These are phyloP conservation scores for Paramyrothecium sp. DNA, from an alignment of 2,329 filamentous ascomycete genomes.

Conservation along the genomic window DNA sequence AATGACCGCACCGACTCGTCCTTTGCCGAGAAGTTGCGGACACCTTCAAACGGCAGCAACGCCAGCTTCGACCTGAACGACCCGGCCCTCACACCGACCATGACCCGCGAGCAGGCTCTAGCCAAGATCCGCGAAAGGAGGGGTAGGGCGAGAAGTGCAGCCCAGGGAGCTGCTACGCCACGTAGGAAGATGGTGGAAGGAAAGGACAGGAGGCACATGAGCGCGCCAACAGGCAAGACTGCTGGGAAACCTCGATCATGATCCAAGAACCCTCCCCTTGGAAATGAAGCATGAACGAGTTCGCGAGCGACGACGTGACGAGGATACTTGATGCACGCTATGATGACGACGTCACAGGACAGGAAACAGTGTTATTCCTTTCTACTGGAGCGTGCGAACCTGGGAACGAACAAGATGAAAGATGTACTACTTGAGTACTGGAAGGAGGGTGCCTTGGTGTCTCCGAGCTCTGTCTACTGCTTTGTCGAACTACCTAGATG, in stretches of 20 bases:
- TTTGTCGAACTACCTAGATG: no score
- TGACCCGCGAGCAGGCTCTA: constrained; percentile 72
- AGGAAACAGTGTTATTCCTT: no score
- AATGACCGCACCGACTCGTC: constrained; percentile 33
- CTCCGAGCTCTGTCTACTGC: no score
- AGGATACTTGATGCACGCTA: not conserved
- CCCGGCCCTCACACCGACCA: constrained; percentile 61
- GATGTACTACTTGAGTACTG: no score
- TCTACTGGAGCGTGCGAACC: no score
- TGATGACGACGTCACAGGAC: not conserved
- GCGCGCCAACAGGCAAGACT: constrained; percentile 40
- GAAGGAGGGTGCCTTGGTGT: no score
- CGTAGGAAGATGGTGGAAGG: constrained; percentile 57
- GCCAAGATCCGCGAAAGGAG: constrained; percentile 72
- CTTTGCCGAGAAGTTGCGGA: constrained; percentile 44
- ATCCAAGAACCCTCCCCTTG: not conserved
- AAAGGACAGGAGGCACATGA: constrained; percentile 44
- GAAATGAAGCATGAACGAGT: not conserved
- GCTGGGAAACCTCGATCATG: not conserved
- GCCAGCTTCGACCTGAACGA: constrained; percentile 52
- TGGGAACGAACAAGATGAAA: no score
- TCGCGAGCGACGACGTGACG: not conserved
- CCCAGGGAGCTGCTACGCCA: constrained; percentile 57
- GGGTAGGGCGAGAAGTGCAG: constrained; percentile 68
- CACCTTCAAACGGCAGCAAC: constrained; percentile 37